Evolutionary conservation across 2,329 filamentous ascomycete species (phyloP), one percentile per base, ranked within the genome.

Genomic region (Rachicladosporium sp.): DNA sequence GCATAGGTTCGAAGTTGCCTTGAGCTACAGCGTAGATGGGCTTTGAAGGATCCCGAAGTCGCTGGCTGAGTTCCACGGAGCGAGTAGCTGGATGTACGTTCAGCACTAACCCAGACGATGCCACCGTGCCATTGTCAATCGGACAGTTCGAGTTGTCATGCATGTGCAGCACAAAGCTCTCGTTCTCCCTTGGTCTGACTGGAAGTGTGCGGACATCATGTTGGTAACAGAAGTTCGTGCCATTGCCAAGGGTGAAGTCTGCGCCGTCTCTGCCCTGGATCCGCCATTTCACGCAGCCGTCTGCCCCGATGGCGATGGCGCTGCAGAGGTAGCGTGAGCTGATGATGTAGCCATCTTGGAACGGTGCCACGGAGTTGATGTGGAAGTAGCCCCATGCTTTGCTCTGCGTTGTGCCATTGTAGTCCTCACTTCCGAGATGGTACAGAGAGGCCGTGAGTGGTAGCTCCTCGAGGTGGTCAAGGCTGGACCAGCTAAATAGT

Each of bases 401-500:
- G 35, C 52, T 48, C 15, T 19, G 15, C 15, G 15, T 19, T 19
- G 15, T 19, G 21, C 55, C 52, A 13, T 58, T 55, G 44, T 64
- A 47, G 12, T 62, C 64, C 63, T 66, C 66, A 36, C 31, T 11
- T 33, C n/a, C 7, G 31, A 15, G 31, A 33, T 8, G 7, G n/a
- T 11, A 11, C 7, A 64, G 58, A 2, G 67, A 19, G 35, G 11
- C n/a, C 15, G 7, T 10, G 31, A 15, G 31, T 12, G n/a, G 7
- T 8, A 8, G n/a, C 7, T 64, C 63, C n/a, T 57, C 53, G 11
- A 71, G 57, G 49, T 73, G 66, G 33, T 73, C 68, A 3, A 74
- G 54, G 45, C 65, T 68, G 29, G 59, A 61, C 71, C 71, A 74
- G 44, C 74, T 70, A 45, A 74, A 75, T 10, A 73, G 46, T 1